phyloP scores from a whole-genome alignment of 805 yeast genomes.

The Blastobotrys terrestris region DNA sequence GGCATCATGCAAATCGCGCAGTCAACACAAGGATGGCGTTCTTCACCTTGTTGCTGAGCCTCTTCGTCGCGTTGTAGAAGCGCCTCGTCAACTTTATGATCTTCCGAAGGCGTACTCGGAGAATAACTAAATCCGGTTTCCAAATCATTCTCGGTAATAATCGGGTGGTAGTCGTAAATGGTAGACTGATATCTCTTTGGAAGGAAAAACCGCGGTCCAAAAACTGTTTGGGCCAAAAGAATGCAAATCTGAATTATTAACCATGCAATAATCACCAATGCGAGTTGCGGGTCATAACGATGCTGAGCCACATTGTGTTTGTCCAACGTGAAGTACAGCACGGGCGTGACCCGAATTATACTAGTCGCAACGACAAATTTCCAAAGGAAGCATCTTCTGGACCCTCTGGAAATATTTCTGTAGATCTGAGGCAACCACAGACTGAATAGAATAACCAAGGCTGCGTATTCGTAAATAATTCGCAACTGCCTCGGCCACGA shows the following conservation, averaged over 20 bases:
- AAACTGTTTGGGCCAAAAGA: constrained; percentile 53
- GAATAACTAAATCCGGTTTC: constrained; percentile 40
- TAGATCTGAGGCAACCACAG: constrained; percentile 87
- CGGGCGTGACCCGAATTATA: constrained; percentile 54
- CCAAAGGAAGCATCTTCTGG: constrained; percentile 64
- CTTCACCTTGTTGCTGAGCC: constrained; percentile 27
- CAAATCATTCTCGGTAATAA: constrained; percentile 51
- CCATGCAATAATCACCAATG: constrained; percentile 47
- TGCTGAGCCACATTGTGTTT: constrained; percentile 63
- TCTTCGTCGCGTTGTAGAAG: constrained; percentile 7
- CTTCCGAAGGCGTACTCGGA: background rate
- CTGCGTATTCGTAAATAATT: constrained; percentile 48
- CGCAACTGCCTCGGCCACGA: constrained; percentile 60
- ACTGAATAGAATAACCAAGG: constrained; percentile 51
- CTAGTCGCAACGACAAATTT: constrained; percentile 68
- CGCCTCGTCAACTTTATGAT: background rate
- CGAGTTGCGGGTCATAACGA: constrained; percentile 51
- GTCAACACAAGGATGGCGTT: constrained; percentile 40
- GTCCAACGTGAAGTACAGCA: constrained; percentile 51
- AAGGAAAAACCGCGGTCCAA: constrained; percentile 81
- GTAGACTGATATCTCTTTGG: constrained; percentile 71
- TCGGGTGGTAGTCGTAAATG: constrained; percentile 77
- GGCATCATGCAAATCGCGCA: constrained; percentile 90
- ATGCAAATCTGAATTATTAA: constrained; percentile 50
- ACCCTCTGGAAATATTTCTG: constrained; percentile 66